A percentile compares a stretch with the other conserved stretches of the same genome.
These are phyloP conservation scores for Trichophyton simii DNA, from an alignment of 2,329 filamentous ascomycete species.

Conservation along the genomic window DNA sequence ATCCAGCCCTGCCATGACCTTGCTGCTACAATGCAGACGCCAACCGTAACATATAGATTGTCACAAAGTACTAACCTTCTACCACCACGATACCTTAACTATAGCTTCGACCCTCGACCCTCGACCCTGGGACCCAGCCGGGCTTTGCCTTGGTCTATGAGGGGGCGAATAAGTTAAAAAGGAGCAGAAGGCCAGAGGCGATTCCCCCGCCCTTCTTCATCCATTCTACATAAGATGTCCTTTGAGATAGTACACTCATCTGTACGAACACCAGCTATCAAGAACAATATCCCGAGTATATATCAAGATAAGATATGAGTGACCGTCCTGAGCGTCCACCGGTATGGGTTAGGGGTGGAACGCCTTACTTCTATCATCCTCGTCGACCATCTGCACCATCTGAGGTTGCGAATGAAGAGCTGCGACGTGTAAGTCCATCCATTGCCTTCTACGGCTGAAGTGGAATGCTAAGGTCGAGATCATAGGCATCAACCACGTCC, in stretches of 20 bases:
- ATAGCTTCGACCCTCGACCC: neutral
- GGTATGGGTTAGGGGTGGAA: slow-evolving; percentile 14
- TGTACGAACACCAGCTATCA: neutral
- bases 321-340: slow-evolving; percentile 14
- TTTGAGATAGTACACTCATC: neutral
- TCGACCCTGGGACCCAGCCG: neutral
- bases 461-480: neutral
- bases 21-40: neutral
- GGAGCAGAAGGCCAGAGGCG: neutral
- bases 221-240: neutral
- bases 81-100: neutral
- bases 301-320: neutral
- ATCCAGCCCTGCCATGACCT: too few relatives aligned
- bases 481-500: slow-evolving; percentile 16
- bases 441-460: neutral
- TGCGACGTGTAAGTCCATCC: slow-evolving; percentile 8
- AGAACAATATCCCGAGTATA: neutral
- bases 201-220: neutral
- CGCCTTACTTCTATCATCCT: slow-evolving; percentile 11
- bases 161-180: slow-evolving; percentile 1
- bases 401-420: neutral
- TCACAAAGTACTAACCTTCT: neutral
- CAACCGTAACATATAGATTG: neutral
- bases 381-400: neutral
- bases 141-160: neutral